phyloP scores from a whole-genome alignment of 352 stramenopile genomes.

The Phytophthora sansomeana region DNA sequence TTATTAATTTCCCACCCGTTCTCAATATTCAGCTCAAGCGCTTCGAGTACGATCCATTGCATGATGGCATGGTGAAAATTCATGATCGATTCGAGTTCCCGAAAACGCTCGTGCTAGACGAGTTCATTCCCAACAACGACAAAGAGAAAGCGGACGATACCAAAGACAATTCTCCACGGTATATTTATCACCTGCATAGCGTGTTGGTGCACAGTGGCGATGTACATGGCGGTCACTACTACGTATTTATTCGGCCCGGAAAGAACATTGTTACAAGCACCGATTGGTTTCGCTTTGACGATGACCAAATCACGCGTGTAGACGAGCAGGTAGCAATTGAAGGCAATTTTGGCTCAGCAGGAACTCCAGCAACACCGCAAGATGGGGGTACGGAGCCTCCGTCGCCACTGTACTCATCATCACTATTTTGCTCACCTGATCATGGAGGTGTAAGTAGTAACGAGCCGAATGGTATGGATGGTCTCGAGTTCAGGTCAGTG shows the following conservation, averaged over 20 bases:
- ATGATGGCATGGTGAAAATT: slow-evolving; percentile 91
- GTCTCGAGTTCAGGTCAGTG: slow-evolving; percentile 53
- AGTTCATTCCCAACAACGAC: slow-evolving; percentile 49
- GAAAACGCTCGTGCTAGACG: slow-evolving; percentile 76
- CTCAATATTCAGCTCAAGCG: slow-evolving; percentile 94
- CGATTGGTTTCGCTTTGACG: slow-evolving; percentile 88
- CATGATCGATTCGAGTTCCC: slow-evolving; percentile 90
- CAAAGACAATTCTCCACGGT: slow-evolving; percentile 24
- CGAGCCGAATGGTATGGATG: slow-evolving; percentile 36
- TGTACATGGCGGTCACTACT: slow-evolving; percentile 90
- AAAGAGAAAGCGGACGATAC: slow-evolving; percentile 4
- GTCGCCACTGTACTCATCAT: slow-evolving; percentile 65
- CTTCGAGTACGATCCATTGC: slow-evolving; percentile 89
- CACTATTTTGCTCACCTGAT: slow-evolving; percentile 59
- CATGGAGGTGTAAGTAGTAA: slow-evolving; percentile 25
- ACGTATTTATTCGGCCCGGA: slow-evolving; percentile 88
- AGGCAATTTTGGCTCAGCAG: slow-evolving; percentile 76
- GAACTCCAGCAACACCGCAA: slow-evolving; percentile 22
- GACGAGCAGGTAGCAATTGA: slow-evolving; percentile 79
- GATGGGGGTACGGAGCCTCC: slow-evolving; percentile 32
- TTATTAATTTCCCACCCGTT: slow-evolving; percentile 88
- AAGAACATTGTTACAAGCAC: slow-evolving; percentile 68
- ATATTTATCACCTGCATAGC: slow-evolving; percentile 86
- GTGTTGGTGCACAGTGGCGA: slow-evolving; percentile 88
- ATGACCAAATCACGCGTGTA: slow-evolving; percentile 84